Base-by-base conservation (phyloP, 192 early-diverging fungal species). In the Coemansia pectinata region DNA sequence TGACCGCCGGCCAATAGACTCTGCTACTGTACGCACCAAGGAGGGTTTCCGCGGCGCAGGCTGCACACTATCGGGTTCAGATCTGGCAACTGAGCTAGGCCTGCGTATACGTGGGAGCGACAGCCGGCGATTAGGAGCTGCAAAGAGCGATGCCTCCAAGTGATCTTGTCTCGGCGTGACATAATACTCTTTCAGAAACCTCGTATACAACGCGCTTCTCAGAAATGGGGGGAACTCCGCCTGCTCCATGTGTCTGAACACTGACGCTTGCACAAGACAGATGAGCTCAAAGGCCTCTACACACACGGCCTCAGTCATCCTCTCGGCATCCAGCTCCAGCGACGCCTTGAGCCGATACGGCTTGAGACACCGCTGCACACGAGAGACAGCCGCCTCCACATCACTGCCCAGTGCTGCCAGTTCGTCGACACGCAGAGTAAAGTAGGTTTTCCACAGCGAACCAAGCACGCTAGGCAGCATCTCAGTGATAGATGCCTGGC, bases 171-270 rank as follows among this genome's bases (percentile, higher is more conserved):
- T 33, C 3, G 83, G 63, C 17, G 83, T 79, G 23, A 79, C 83
- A 10, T 86, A 85, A 25, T 88, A 86, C 19, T 86, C 81, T 2
- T 79, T 81, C 40, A 93, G 66, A 41, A 89, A 86, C 38, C 88
- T 82, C 66, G 88, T 85, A 53, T 91, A 93, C 2, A 91, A 70
- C 23, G 88, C 84, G 47, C 82, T 87, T 17, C 81, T 76, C 65
- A 87, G 72, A 64, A 93, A 93, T 31, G 85, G 70, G 5, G 84
- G 81, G 64, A 87, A 91, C 42, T 90, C 85, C 4, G 83, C 78
- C 14, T 48, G 58, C 58, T 87, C 78, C 86, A 95, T 88, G 42
- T 87, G 80, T 55, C 75, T 62, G 66, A 90, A 92, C 11, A 94
- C 85, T 9, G 91, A 84, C 7, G 74, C 71, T 67, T 93, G 91